Conservation (phyloP, 352 stramenopile genomes). For the Phytophthora colocasiae region DNA sequence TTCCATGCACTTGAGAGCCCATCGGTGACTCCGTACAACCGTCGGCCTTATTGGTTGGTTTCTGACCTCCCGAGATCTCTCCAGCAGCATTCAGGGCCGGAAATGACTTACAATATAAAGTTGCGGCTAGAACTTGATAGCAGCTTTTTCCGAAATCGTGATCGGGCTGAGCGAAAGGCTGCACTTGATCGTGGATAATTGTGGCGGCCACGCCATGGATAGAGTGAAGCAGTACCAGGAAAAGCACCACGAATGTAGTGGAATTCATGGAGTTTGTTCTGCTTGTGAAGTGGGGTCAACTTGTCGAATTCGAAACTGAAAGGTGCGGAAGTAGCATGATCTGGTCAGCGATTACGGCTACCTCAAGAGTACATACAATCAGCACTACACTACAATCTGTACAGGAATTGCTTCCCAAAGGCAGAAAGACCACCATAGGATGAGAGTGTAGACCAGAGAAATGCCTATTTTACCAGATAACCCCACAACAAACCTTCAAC, state of each 20-base stretch:
- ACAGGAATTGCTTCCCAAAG: too few species aligned
- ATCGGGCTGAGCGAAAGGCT: slow-evolving; percentile 5
- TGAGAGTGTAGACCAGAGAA: too few species aligned
- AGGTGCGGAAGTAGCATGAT: too few species aligned
- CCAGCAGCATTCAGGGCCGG: slow-evolving; percentile 11
- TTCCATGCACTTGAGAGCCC: slow-evolving; percentile 23
- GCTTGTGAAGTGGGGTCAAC: too few species aligned
- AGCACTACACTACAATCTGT: too few species aligned
- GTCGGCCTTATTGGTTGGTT: background rate
- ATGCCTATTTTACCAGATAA: too few species aligned
- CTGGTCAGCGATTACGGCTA: too few species aligned
- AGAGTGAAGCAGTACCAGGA: background rate
- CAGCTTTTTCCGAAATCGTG: slow-evolving; percentile 13
- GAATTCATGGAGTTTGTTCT: too few species aligned
- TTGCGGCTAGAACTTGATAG: slow-evolving; percentile 12
- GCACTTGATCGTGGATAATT: slow-evolving; percentile 11
- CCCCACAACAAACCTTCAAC: too few species aligned
- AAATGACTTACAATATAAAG: background rate
- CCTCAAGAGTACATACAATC: too few species aligned
- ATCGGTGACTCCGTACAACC: background rate
- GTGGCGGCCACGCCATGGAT: background rate
- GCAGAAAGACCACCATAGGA: too few species aligned
- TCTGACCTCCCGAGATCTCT: background rate
- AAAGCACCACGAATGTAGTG: background rate
- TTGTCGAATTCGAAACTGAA: too few species aligned